phyloP scores from a whole-genome alignment of 495 filamentous ascomycete species.

The Aspergillus biplanus region DNA sequence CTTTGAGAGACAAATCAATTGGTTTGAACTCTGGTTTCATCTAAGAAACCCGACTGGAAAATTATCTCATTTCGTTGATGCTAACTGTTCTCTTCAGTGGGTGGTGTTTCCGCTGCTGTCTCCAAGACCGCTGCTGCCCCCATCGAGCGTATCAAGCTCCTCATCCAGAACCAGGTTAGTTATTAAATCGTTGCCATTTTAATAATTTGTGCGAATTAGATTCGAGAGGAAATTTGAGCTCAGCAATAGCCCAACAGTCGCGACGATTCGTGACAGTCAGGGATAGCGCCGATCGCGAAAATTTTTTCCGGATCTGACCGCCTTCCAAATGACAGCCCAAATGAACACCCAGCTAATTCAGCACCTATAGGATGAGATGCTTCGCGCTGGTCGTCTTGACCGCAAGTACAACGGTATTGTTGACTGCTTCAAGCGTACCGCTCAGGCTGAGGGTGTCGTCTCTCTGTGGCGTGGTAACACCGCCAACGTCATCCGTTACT shows the following conservation, averaged over 20 bases:
- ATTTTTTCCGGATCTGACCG: conserved; percentile 17
- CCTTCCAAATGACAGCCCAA: conserved; percentile 2
- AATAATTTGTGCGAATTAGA: not conserved
- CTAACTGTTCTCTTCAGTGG: conserved; percentile 66
- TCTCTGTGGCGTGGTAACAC: conserved; percentile 99
- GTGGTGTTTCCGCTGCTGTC: conserved; percentile 99
- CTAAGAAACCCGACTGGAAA: not conserved
- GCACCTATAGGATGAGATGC: conserved; percentile 90
- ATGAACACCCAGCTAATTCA: conserved; percentile 22
- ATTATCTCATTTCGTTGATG: conserved; percentile 14
- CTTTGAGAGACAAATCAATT: conserved; percentile 19
- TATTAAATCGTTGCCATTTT: conserved; percentile 7
- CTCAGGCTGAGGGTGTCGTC: conserved; percentile 74
- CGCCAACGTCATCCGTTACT: conserved; percentile 99
- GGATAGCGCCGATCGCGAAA: conserved; percentile 11
- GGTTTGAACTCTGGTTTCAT: not conserved
- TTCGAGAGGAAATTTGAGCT: not conserved
- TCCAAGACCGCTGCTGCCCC: conserved; percentile 99
- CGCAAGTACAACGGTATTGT: conserved; percentile 91
- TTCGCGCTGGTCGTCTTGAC: conserved; percentile 97
- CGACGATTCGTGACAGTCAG: not conserved
- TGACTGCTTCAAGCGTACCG: conserved; percentile 94
- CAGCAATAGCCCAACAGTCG: not conserved
- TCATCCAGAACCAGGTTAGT: conserved; percentile 98
- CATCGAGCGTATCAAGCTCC: conserved; percentile 99